Evolutionary conservation across 257 asterid species (phyloP).

Genomic region (Lycium barbarum): DNA sequence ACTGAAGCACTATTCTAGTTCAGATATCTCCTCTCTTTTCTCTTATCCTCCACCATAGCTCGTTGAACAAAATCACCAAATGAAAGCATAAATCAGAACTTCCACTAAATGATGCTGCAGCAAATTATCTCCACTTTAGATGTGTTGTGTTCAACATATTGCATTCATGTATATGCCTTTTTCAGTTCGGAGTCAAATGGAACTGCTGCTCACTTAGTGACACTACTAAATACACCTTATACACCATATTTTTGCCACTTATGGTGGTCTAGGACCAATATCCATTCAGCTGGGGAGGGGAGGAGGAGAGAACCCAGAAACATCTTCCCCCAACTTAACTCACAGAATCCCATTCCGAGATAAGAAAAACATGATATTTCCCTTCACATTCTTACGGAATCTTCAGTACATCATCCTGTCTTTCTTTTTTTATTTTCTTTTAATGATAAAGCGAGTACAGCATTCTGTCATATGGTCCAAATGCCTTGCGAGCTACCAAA

Average conservation of each 20-base stretch:
- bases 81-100: slow-evolving; percentile 10
- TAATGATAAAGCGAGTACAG: not conserved
- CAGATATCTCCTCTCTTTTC: not conserved
- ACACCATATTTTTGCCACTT: not conserved
- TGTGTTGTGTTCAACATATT: not conserved
- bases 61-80: not conserved
- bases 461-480: not conserved
- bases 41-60: not conserved
- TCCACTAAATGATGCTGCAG: slow-evolving; percentile 4
- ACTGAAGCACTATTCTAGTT: not conserved
- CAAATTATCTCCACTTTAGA: not conserved
- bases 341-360: not conserved
- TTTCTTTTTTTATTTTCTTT: not conserved
- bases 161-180: not conserved
- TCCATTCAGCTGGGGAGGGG: not conserved
- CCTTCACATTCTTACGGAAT: not conserved
- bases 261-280: slow-evolving; percentile 6
- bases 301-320: not conserved
- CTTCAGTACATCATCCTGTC: not conserved
- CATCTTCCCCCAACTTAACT: not conserved
- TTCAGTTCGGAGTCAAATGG: not conserved
- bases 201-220: not conserved
- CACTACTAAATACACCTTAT: slow-evolving; percentile 16
- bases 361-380: not conserved
- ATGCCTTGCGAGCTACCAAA: not conserved